Conservation (phyloP, 805 yeast species). For the Starmerella stellata region DNA sequence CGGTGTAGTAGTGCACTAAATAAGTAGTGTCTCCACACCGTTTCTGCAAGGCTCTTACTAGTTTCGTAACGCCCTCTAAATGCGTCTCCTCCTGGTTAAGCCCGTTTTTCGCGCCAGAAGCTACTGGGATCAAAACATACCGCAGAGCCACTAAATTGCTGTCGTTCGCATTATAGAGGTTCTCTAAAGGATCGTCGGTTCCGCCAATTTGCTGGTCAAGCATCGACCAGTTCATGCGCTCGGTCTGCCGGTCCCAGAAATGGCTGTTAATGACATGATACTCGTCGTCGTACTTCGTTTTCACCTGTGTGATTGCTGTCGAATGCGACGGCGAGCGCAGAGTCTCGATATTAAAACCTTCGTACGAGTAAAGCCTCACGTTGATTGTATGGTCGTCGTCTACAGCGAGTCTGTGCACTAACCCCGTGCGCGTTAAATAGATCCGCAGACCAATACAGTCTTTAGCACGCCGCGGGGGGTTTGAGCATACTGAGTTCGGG, state of each 20-base stretch:
- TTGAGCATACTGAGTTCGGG: constrained; percentile 37
- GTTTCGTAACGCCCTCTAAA: constrained; percentile 53
- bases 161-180: constrained; percentile 30
- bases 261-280: constrained; percentile 43
- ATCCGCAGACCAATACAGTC: constrained; percentile 42
- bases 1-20: constrained; percentile 56
- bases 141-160: constrained; percentile 46
- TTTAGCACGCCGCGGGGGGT: constrained; percentile 28
- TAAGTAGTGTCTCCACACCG: constrained; percentile 10
- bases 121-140: constrained; percentile 69
- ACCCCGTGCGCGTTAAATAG: constrained; percentile 61
- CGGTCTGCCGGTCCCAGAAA: constrained; percentile 29
- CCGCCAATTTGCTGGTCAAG: constrained; percentile 88
- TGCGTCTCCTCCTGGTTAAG: constrained; percentile 72
- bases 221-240: constrained; percentile 61
- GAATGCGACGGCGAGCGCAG: constrained; percentile 3
- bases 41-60: constrained; percentile 12
- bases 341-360: constrained; percentile 9
- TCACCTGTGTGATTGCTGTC: constrained; percentile 23
- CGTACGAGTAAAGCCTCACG: constrained; percentile 48
- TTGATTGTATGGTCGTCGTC: constrained; percentile 55
- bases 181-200: constrained; percentile 45
- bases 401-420: constrained; percentile 66
- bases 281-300: constrained; percentile 59
- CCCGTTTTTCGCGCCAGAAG: constrained; percentile 29